A percentile compares a stretch with the other conserved stretches of the same genome.
Evolutionary conservation across 2,329 filamentous ascomycete genomes (phyloP).

Genomic region (Colletotrichum liriopes): DNA sequence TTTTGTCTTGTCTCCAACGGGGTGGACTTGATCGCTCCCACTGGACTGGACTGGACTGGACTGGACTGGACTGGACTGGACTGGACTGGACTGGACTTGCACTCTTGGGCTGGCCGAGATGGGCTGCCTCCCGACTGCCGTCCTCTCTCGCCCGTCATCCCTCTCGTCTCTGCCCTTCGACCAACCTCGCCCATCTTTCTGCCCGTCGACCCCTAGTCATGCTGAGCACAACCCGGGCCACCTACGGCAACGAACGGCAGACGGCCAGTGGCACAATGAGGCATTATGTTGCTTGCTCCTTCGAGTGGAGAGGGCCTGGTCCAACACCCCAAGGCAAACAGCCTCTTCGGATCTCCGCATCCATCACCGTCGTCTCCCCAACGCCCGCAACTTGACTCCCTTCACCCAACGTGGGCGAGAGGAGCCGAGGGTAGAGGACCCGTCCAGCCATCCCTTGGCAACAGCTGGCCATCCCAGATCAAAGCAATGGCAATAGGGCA

Average conservation of each 20-base stretch:
- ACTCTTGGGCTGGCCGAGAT: not conserved
- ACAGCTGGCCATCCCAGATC: not conserved
- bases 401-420: not conserved
- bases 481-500: constrained; percentile 19
- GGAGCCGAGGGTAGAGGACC: not conserved
- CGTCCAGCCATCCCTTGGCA: not conserved
- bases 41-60: not conserved
- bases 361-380: constrained; percentile 23
- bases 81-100: not conserved
- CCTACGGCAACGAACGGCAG: constrained; percentile 7
- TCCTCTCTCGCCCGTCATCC: not conserved
- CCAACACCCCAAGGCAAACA: not conserved
- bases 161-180: constrained; percentile 12
- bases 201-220: not conserved
- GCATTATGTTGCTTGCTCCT: constrained; percentile 33
- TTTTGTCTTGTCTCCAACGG: not conserved
- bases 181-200: not conserved
- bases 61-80: not conserved
- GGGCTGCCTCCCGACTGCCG: not conserved
- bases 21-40: too few species aligned
- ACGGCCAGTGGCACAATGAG: constrained; percentile 11
- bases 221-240: constrained; percentile 9
- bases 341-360: constrained; percentile 9
- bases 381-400: constrained; percentile 36
- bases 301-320: constrained; percentile 2